Evolutionary conservation across 208 protist species (phyloP).

Genomic region (Porcisia hertigi): DNA sequence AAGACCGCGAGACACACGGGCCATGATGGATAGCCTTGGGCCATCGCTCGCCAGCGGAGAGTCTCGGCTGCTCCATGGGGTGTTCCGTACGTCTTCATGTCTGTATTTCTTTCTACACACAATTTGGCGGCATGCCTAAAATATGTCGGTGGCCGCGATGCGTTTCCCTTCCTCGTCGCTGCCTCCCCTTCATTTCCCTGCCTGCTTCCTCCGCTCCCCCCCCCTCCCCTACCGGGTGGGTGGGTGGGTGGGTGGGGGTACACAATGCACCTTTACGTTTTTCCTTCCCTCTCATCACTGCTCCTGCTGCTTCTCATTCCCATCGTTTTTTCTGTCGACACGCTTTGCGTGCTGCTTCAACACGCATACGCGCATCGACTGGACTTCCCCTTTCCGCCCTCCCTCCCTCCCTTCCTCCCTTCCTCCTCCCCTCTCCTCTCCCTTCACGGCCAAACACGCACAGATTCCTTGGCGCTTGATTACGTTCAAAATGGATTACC

Average conservation of each 20-base stretch:
- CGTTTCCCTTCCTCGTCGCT: no score
- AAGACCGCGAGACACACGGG: background rate
- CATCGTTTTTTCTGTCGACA: background rate
- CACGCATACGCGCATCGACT: background rate
- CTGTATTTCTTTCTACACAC: background rate
- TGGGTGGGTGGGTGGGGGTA: no score
- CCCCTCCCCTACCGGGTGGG: no score
- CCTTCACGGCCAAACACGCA: background rate
- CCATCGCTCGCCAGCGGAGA: background rate
- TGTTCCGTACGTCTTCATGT: background rate
- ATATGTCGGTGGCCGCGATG: no score
- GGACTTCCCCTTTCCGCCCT: background rate
- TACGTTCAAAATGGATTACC: slow-evolving; percentile 82
- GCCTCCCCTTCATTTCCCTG: no score
- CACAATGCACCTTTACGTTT: background rate
- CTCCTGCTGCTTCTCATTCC: background rate
- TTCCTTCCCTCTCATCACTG: background rate
- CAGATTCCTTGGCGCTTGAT: slow-evolving; percentile 57
- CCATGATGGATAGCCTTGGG: background rate
- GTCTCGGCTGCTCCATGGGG: background rate
- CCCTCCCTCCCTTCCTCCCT: background rate
- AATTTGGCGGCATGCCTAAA: no score
- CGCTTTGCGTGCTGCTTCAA: background rate
- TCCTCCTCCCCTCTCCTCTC: background rate
- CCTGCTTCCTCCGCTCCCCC: no score